Evolutionary conservation across 257 asterid species (phyloP).

Genomic region (Dorcoceras hygrometricum): DNA sequence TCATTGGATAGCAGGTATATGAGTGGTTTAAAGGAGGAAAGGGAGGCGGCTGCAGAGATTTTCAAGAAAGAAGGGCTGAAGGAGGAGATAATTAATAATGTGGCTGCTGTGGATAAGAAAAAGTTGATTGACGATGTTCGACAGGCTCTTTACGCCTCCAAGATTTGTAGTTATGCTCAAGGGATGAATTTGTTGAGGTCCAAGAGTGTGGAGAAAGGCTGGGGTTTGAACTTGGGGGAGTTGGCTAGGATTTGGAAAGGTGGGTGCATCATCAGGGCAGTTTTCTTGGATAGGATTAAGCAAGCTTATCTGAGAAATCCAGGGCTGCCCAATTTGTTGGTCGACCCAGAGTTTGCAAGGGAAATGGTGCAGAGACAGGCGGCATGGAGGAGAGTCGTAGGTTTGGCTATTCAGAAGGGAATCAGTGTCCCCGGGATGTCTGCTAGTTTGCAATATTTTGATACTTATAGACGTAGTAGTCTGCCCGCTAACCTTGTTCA

Average conservation of each 20-base stretch:
- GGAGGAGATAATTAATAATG: constrained; percentile 40
- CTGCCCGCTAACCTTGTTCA: constrained; percentile 93
- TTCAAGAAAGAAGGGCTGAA: constrained; percentile 58
- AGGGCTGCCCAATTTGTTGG: constrained; percentile 66
- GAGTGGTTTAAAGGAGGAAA: constrained; percentile 90
- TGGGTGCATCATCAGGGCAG: constrained; percentile 92
- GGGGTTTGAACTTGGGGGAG: constrained; percentile 89
- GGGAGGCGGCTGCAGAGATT: constrained; percentile 57
- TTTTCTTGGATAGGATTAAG: constrained; percentile 90
- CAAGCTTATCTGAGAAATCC: constrained; percentile 82
- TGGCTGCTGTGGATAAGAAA: constrained; percentile 57
- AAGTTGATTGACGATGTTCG: constrained; percentile 87
- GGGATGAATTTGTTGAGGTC: constrained; percentile 91
- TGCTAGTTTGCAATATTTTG: constrained; percentile 86
- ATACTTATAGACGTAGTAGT: constrained; percentile 77
- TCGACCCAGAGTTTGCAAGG: constrained; percentile 83
- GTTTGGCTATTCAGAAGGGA: constrained; percentile 66
- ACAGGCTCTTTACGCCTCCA: constrained; percentile 87
- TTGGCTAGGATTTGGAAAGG: constrained; percentile 95
- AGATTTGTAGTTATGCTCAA: constrained; percentile 93
- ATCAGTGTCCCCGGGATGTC: constrained; percentile 89
- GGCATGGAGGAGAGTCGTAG: constrained; percentile 91
- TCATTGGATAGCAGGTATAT: constrained; percentile 70
- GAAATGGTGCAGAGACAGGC: constrained; percentile 97
- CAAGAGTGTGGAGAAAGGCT: constrained; percentile 78